Base-by-base conservation (phyloP, 306 rosid genomes). In the Parietaria judaica region DNA sequence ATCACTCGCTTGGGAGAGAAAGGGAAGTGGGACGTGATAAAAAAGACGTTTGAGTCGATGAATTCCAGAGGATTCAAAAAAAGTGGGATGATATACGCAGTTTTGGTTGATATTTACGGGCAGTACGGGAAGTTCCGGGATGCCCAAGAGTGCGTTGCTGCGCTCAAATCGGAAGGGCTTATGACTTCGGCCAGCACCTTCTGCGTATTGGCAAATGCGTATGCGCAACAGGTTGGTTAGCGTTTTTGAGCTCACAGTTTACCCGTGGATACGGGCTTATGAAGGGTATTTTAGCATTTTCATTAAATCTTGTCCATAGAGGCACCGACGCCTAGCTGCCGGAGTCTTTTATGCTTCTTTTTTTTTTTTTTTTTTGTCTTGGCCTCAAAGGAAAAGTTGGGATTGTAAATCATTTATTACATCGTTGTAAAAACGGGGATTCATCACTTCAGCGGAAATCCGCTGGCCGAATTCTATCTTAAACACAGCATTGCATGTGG, bases 181-280 rank as follows among this genome's bases (percentile, higher is more conserved):
- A 65, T 68, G 43, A 68, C 57, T 63, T 80, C 89, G 17, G 76
- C 86, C 7, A 78, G 79, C 63, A 65, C 72, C 58, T 87, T 72
- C 74, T 87, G 86, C 61, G 82, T 74, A 58, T 52, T 87, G 51
- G 95, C 88, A 63, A 82, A 87, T 74, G 92, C 89, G 69, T 87
- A 84, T 65, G 89, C 95, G 61, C 91, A 80, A 74, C 95, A 84
- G 86, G 92, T 71, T 67, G 41, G 7, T 47, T 59, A 0, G 8
- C 15, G 17, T 52, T 52, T n/a, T 4, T 0, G 31, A 15, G 36
- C 56, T 14, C 17, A 15, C 5, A 14, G 17, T 52, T 14, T 52
- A n/a, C 8, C 15, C 8, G 14, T 52, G 60, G 31, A 2, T 23
- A 14, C 50, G 43, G 6, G 31, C 50, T 15, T 15, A 10, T 7